These are phyloP conservation scores for Elongisporangium senticosum DNA, from an alignment of 352 stramenopile species.

Conservation along the genomic window DNA sequence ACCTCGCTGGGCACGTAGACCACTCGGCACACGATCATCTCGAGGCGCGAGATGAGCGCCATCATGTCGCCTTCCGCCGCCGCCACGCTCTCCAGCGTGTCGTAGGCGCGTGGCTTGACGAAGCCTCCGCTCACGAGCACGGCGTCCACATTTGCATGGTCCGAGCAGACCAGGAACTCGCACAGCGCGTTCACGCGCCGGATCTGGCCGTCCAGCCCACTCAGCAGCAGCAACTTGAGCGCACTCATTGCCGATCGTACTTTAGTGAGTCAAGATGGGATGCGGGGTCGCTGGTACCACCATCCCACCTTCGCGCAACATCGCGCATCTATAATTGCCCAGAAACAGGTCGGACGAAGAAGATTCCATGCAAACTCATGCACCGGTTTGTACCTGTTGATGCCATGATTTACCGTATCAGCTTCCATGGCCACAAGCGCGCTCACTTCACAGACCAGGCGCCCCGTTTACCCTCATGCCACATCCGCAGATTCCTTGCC, in stretches of 20 bases:
- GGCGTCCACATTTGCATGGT: constrained; percentile 60
- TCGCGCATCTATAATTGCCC: background rate
- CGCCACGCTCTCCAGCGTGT: constrained; percentile 48
- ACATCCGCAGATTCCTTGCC: background rate
- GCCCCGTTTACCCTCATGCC: background rate
- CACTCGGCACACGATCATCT: constrained; percentile 84
- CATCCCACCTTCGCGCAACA: background rate
- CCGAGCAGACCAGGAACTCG: constrained; percentile 63
- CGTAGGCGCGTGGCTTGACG: constrained; percentile 47
- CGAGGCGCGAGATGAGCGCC: constrained; percentile 79
- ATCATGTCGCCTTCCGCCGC: constrained; percentile 87
- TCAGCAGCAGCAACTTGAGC: constrained; percentile 76
- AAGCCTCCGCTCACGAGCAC: constrained; percentile 71
- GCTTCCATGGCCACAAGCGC: no score
- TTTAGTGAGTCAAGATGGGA: background rate
- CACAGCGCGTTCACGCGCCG: constrained; percentile 71
- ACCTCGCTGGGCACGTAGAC: constrained; percentile 75
- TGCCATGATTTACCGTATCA: background rate
- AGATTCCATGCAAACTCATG: background rate
- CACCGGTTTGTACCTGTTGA: background rate
- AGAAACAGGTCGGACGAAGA: background rate
- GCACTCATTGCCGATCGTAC: background rate
- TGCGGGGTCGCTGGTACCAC: background rate
- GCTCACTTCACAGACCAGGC: background rate
- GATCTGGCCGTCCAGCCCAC: constrained; percentile 60